Evolutionary conservation across 2,329 filamentous ascomycete genomes (phyloP).

Genomic region (Knufia fluminis): DNA sequence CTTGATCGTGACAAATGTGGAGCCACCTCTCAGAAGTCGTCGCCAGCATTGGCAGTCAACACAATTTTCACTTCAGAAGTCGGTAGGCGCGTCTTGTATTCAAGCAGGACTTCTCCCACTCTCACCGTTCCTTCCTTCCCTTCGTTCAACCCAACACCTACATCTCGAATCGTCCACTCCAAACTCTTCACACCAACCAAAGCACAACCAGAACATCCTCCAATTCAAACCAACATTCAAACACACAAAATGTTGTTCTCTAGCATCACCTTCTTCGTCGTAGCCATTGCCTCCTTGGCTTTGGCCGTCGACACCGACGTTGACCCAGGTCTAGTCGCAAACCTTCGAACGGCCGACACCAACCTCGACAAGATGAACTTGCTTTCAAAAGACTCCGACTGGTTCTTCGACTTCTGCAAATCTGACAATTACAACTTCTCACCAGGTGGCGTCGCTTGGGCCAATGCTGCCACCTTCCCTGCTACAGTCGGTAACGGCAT

Average conservation of each 20-base stretch:
- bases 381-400: constrained; percentile 35
- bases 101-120: too few species aligned
- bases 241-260: constrained; percentile 13
- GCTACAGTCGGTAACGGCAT: constrained; percentile 40
- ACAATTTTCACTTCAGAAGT: too few species aligned
- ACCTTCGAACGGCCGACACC: constrained; percentile 34
- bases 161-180: too few species aligned
- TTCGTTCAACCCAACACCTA: too few species aligned
- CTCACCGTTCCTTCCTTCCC: too few species aligned
- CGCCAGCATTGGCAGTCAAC: too few species aligned
- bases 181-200: constrained; percentile 7
- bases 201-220: not conserved
- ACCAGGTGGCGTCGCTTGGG: constrained; percentile 43
- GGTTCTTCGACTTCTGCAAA: constrained; percentile 42
- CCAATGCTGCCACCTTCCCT: constrained; percentile 44
- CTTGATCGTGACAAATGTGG: too few species aligned
- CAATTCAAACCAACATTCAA: constrained; percentile 10
- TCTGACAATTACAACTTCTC: constrained; percentile 34
- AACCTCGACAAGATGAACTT: constrained; percentile 37
- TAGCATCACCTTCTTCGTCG: constrained; percentile 20
- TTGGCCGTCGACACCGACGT: constrained; percentile 31
- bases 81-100: too few species aligned
- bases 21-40: too few species aligned
- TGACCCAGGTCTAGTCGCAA: constrained; percentile 32
- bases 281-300: constrained; percentile 17